Evolutionary conservation across 2,329 filamentous ascomycete species (phyloP).

Genomic region (Fusarium zealandicum): DNA sequence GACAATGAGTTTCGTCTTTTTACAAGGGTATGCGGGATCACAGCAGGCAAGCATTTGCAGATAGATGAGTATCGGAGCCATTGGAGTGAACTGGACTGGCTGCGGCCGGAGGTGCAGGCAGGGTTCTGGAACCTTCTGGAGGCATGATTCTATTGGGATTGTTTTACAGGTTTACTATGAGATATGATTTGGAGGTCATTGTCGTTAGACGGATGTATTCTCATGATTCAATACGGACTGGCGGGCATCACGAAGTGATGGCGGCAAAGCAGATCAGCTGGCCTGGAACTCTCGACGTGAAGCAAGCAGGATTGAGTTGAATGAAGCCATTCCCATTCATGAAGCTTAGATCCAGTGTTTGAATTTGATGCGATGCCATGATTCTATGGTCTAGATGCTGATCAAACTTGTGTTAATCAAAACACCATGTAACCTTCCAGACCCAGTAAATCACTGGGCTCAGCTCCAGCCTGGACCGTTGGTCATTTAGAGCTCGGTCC

Average conservation of each 20-base stretch:
- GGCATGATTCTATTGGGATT: constrained; percentile 15
- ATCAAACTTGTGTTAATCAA: neutral
- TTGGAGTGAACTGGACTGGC: constrained; percentile 31
- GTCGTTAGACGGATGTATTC: constrained; percentile 28
- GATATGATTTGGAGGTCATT: constrained; percentile 14
- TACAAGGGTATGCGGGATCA: constrained; percentile 16
- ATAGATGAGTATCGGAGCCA: constrained; percentile 34
- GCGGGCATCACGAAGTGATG: neutral
- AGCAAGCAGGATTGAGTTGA: neutral
- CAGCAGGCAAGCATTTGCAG: constrained; percentile 26
- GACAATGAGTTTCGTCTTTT: constrained; percentile 23
- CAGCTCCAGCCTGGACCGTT: neutral
- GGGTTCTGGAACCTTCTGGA: constrained; percentile 19
- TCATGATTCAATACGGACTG: constrained; percentile 1
- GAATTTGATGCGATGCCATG: neutral
- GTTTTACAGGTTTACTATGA: constrained; percentile 16
- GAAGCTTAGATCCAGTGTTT: neutral
- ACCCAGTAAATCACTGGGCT: neutral
- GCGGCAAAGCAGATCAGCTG: no score
- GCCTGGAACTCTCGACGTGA: no score
- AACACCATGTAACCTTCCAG: neutral
- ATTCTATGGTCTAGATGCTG: neutral
- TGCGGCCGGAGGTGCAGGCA: constrained; percentile 14
- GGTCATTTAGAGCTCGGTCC: constrained; percentile 8
- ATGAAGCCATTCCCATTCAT: neutral